Percentiles rank a stretch among this genome's conserved stretches.
Conservation (phyloP, 1,284 basidiomycete species). For the Sanguinoderma infundibulare region DNA sequence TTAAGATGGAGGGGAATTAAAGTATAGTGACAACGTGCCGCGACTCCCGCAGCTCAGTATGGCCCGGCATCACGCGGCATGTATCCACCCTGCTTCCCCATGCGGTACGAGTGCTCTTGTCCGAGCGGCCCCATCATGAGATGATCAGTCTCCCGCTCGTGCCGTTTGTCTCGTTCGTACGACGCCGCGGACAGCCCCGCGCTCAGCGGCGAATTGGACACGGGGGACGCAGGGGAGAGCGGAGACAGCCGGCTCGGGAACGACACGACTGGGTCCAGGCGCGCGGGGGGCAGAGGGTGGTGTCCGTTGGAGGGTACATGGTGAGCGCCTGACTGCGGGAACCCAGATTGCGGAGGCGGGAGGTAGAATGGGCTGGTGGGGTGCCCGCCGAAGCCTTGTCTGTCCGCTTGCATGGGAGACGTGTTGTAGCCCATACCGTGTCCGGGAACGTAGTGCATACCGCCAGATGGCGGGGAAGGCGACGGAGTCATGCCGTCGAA, state of each 20-base stretch:
- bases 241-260: conserved; percentile 43
- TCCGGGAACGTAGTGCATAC: conserved; percentile 55
- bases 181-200: conserved; percentile 42
- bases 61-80: conserved; percentile 15
- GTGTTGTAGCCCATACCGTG: conserved; percentile 27
- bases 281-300: conserved; percentile 27
- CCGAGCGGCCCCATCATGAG: conserved; percentile 30
- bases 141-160: conserved; percentile 28
- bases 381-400: conserved; percentile 26
- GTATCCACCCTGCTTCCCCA: conserved; percentile 22
- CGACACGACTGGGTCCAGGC: conserved; percentile 39
- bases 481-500: conserved; percentile 48
- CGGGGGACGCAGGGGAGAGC: conserved; percentile 45
- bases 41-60: conserved; percentile 11
- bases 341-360: conserved; percentile 22
- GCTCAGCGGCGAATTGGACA: conserved; percentile 38
- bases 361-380: conserved; percentile 25
- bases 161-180: conserved; percentile 52
- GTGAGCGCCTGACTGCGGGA: conserved; percentile 17
- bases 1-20: neutral
- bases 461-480: conserved; percentile 60
- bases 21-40: neutral
- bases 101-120: conserved; percentile 21
- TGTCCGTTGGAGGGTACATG: conserved; percentile 25
- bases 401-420: conserved; percentile 25